phyloP scores from a whole-genome alignment of 768 basidiomycete genomes.

The Amanita jacksonii region DNA sequence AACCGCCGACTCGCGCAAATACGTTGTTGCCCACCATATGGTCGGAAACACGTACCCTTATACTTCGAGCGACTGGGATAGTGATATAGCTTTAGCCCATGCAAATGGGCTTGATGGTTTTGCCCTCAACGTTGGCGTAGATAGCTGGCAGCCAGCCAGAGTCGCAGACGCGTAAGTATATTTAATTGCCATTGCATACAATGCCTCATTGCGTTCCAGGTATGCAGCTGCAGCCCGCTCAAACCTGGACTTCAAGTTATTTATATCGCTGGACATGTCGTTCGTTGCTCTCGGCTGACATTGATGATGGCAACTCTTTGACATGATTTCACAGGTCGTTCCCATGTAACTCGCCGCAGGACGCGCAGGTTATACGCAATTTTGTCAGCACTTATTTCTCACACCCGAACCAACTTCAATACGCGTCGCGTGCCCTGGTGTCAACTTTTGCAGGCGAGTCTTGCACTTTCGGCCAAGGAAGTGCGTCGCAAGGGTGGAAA shows the following conservation, averaged over 20 bases:
- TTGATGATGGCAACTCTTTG: no score
- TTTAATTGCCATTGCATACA: slow-evolving; percentile 1
- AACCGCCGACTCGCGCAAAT: slow-evolving; percentile 23
- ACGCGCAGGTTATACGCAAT: slow-evolving; percentile 41
- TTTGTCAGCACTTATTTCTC: slow-evolving; percentile 43
- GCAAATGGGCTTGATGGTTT: slow-evolving; percentile 57
- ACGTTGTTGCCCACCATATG: slow-evolving; percentile 52
- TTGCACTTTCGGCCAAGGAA: slow-evolving; percentile 55
- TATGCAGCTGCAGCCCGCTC: slow-evolving; percentile 47
- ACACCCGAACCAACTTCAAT: slow-evolving; percentile 51
- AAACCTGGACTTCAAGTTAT: slow-evolving; percentile 56
- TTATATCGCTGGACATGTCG: slow-evolving; percentile 76
- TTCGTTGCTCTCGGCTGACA: no score
- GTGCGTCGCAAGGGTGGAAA: slow-evolving; percentile 45
- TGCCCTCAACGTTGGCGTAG: slow-evolving; percentile 60
- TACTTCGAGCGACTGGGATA: slow-evolving; percentile 33
- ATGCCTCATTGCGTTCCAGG: slow-evolving; percentile 18
- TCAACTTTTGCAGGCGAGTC: slow-evolving; percentile 66
- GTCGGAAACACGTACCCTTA: slow-evolving; percentile 65
- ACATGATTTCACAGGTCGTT: slow-evolving; percentile 30
- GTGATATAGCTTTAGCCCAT: slow-evolving; percentile 48
- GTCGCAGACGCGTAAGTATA: slow-evolving; percentile 52
- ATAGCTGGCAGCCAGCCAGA: slow-evolving; percentile 52
- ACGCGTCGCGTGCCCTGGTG: slow-evolving; percentile 39
- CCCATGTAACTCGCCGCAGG: slow-evolving; percentile 37